Conservation (phyloP, 352 stramenopile species). For the Pythium aphanidermatum region DNA sequence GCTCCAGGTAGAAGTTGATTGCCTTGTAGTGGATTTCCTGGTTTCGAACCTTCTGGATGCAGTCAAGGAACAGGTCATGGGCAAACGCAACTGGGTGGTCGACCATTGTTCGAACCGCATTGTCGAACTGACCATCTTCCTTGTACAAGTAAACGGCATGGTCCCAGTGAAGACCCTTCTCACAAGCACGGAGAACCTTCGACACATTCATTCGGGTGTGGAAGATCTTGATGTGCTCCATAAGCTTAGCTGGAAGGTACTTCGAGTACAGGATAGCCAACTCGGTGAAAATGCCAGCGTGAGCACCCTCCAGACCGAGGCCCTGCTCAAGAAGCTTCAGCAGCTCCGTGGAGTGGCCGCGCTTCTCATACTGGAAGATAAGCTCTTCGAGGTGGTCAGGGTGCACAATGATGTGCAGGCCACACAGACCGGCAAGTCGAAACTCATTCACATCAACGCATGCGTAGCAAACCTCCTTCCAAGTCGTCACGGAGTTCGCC, state of each 20-base stretch:
- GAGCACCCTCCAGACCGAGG: slow-evolving; percentile 97
- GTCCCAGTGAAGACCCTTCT: slow-evolving; percentile 97
- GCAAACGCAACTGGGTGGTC: slow-evolving; percentile 96
- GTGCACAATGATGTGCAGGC: slow-evolving; percentile 99
- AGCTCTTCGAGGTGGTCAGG: slow-evolving; percentile 99
- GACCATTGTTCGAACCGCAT: slow-evolving; percentile 99
- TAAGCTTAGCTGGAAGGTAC: slow-evolving; percentile 98
- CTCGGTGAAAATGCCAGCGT: slow-evolving; percentile 99
- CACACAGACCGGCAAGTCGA: slow-evolving; percentile 96
- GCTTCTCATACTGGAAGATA: slow-evolving; percentile 98
- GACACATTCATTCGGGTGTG: slow-evolving; percentile 98
- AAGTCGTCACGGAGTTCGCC: slow-evolving; percentile 99
- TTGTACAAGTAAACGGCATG: slow-evolving; percentile 99
- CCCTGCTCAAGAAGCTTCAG: slow-evolving; percentile 99
- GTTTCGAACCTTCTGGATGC: slow-evolving; percentile 99
- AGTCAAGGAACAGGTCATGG: slow-evolving; percentile 99
- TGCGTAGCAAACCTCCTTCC: slow-evolving; percentile 99
- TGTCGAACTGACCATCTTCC: slow-evolving; percentile 99
- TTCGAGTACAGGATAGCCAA: slow-evolving; percentile 99
- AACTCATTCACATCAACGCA: slow-evolving; percentile 98
- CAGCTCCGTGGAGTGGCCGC: slow-evolving; percentile 94
- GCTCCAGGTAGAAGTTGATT: slow-evolving; percentile 98
- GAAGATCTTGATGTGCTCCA: slow-evolving; percentile 99
- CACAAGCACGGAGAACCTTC: slow-evolving; percentile 96
- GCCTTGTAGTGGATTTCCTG: slow-evolving; percentile 99